Evolutionary conservation across 2,329 filamentous ascomycete species (phyloP), one percentile per base, ranked within the genome.

Genomic region (Ophiostoma piceae): DNA sequence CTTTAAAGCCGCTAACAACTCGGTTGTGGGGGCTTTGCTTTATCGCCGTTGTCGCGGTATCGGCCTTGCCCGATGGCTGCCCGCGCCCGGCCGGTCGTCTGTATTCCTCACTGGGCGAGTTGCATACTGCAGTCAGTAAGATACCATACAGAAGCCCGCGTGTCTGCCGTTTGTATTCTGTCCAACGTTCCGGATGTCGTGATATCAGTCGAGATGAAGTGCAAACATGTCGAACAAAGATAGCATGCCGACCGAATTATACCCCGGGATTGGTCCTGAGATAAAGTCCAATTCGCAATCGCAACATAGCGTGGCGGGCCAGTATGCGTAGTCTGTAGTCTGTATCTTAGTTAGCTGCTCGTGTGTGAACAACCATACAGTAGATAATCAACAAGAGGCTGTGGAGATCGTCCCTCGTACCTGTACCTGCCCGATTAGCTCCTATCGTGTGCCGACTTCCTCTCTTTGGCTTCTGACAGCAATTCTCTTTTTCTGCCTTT

Each of bases 61-160:
- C 71, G 71, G 71, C 54, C 51, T 57, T 32, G 65, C 68, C 71
- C 71, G 71, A 71, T 47, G 57, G 54, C 41, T 57, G 71, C 64
- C 67, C 69, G 71, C 69, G 67, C 47, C 69, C 71, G 69, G 71
- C 69, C 71, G 71, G 68, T 47, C 14, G n/a, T 47, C 7, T 7
- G 16, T 47, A 16, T n/a, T 29, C 26, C 26, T 29, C 26, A 29
- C 26, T 29, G 26, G 26, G 26, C 26, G 26, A 29, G 19, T 41
- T 14, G 35, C 35, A 35, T 14, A 41, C 39, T 12, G 39, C 12
- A 41, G 11, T 41, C 39, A 12, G 39, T 41, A 8, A 2, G 1
- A 2, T 11, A 2, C 43, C 8, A 26, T 35, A 39, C 35, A 16
- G 16, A 16, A 35, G n/a, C 67, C 67, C 67, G 70, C 39, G 64